Percentiles rank a stretch among this genome's conserved stretches.
phyloP scores from a whole-genome alignment of 371 early-diverging fungal genomes.

The Syncephalis plumigaleata region DNA sequence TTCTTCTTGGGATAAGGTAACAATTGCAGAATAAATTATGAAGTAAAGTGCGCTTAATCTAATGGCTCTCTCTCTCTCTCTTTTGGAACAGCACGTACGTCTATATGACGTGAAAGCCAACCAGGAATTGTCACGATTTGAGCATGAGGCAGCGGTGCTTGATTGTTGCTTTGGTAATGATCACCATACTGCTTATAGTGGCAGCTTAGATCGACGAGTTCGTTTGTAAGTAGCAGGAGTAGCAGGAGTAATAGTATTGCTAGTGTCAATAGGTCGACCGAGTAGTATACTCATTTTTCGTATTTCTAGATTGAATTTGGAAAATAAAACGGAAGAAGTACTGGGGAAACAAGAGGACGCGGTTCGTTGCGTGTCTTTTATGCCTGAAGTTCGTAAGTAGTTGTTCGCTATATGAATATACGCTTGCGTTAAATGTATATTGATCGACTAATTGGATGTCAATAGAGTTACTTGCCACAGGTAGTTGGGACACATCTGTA shows the following conservation, averaged over 20 bases:
- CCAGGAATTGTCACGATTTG: conserved; percentile 25
- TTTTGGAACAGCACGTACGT: conserved; percentile 34
- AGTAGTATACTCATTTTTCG: not conserved
- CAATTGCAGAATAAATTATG: not conserved
- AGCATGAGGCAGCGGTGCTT: conserved; percentile 49
- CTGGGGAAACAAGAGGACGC: conserved; percentile 39
- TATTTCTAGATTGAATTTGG: conserved; percentile 25
- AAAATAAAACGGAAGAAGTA: conserved; percentile 18
- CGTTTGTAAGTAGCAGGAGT: conserved; percentile 22
- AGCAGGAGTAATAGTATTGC: too few relatives aligned
- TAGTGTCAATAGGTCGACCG: not conserved
- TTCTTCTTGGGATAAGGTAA: conserved; percentile 82
- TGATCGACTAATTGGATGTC: not conserved
- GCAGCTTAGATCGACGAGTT: conserved; percentile 45
- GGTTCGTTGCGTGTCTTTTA: conserved; percentile 41
- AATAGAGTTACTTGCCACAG: conserved; percentile 46
- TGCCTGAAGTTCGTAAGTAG: conserved; percentile 25
- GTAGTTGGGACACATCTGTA: conserved; percentile 81
- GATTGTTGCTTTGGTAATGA: conserved; percentile 49
- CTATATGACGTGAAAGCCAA: conserved; percentile 60
- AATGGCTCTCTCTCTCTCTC: not conserved
- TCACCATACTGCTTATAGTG: conserved; percentile 27
- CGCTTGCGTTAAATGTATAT: conserved; percentile 1
- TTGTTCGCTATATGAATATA: conserved; percentile 6
- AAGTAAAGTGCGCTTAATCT: not conserved